These are phyloP conservation scores for Sanghuangporus baumii DNA, from an alignment of 1,284 basidiomycete genomes.

Conservation along the genomic window DNA sequence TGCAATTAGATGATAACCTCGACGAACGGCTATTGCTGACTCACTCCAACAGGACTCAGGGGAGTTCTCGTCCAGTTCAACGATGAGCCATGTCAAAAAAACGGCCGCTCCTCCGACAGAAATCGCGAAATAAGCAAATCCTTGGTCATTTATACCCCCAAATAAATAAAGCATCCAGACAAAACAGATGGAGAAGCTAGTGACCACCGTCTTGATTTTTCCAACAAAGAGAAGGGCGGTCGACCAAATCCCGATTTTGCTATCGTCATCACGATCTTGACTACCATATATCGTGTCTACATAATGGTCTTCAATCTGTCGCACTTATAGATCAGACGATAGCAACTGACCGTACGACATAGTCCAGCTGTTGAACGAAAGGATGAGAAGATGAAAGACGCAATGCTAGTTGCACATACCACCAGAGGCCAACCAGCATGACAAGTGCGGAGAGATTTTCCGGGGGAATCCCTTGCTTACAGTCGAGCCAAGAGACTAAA, in stretches of 20 bases:
- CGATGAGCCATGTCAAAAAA: conserved; percentile 44
- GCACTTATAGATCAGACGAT: neutral
- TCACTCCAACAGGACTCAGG: conserved; percentile 28
- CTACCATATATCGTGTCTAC: conserved; percentile 52
- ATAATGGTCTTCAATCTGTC: neutral
- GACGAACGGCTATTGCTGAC: neutral
- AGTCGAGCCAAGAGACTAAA: conserved; percentile 31
- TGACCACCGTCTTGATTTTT: conserved; percentile 37
- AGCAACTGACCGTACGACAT: conserved; percentile 33
- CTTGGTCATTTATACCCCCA: conserved; percentile 31
- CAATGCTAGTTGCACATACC: conserved; percentile 14
- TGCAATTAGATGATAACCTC: neutral
- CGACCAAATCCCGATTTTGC: conserved; percentile 49
- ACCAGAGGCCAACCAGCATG: conserved; percentile 18
- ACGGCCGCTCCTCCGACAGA: conserved; percentile 35
- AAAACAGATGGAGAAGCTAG: conserved; percentile 37
- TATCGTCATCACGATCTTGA: conserved; percentile 50
- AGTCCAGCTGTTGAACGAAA: conserved; percentile 37
- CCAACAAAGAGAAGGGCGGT: conserved; percentile 49
- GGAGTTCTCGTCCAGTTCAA: conserved; percentile 30
- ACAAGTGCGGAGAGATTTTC: neutral
- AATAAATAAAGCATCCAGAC: conserved; percentile 32
- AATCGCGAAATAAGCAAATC: conserved; percentile 36
- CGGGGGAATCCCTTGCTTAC: neutral
- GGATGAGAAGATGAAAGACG: too few species aligned